Percentiles rank a stretch among this genome's conserved stretches.
Evolutionary conservation across 2,329 filamentous ascomycete genomes (phyloP).

Genomic region (Knufia fluminis): DNA sequence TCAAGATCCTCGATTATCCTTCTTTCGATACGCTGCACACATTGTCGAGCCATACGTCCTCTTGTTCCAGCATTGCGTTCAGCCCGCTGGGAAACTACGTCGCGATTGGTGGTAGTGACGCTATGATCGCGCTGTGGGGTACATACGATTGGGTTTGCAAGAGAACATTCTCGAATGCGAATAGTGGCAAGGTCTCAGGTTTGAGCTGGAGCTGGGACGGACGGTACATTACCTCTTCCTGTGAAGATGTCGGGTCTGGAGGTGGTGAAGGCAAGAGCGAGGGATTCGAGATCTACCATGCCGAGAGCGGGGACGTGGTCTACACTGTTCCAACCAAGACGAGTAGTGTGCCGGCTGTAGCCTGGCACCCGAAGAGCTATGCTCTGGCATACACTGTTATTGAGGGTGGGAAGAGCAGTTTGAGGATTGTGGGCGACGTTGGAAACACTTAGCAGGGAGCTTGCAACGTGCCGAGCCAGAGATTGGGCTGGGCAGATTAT

Average conservation of each 20-base stretch:
- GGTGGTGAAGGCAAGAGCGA: constrained; percentile 25
- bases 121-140: constrained; percentile 43
- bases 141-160: constrained; percentile 43
- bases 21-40: constrained; percentile 37
- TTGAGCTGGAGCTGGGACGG: constrained; percentile 45
- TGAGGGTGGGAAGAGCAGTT: constrained; percentile 33
- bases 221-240: constrained; percentile 39
- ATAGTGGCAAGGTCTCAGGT: constrained; percentile 37
- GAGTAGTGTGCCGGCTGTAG: constrained; percentile 37
- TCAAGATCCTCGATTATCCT: constrained; percentile 40
- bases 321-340: constrained; percentile 36
- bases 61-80: constrained; percentile 38
- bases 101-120: constrained; percentile 40
- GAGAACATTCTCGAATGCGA: constrained; percentile 37
- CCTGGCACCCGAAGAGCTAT: constrained; percentile 42
- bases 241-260: constrained; percentile 37
- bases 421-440: constrained; percentile 41
- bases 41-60: constrained; percentile 40
- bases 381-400: constrained; percentile 41
- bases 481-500: neutral
- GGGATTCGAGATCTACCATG: constrained; percentile 42
- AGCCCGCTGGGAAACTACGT: constrained; percentile 41
- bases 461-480: neutral
- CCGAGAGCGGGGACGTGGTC: constrained; percentile 41
- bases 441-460: constrained; percentile 23